Evolutionary conservation across 2,329 filamentous ascomycete species (phyloP), one percentile per base, ranked within the genome.

Genomic region (Hortaea sp.): DNA sequence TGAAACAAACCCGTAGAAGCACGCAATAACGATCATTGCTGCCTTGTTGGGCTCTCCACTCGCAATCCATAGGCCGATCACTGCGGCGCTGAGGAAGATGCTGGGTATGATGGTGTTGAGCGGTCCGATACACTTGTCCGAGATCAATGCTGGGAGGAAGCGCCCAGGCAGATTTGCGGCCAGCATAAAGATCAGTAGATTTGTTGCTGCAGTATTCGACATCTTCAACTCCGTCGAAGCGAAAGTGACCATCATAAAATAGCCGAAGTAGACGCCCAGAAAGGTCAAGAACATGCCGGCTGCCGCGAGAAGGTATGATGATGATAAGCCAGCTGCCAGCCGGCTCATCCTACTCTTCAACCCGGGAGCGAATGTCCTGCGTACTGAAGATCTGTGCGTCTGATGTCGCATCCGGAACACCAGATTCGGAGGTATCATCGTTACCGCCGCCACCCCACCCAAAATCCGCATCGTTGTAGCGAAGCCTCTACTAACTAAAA

Each of bases 11-110:
- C 63, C 63, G 44, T 64, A 64, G 42, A 62, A 57, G 48, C 56
- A 60, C 1, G 59, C 61, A 2, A 64, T 45, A 34, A 61, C 52
- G 2, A 54, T 55, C 10, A 64, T 45, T 29, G 49, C 39, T 38
- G 43, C 27, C 43, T 41, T 41, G 42, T 55, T 9, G 44, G 29
- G 20, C 5, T 41, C 42, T 6, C 46, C 43, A 37, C n/a, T 35
- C 61, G 54, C 56, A 7, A 70, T 65, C 77, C 77, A 80, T 38
- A 73, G 51, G 35, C 72, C 69, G 55, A 74, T 69, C 4, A 78
- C 59, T 9, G 71, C 61, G 27, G 67, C 69, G 0, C 69, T 69
- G 34, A 78, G 69, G 4, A 78, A 63, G 1, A 68, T 55, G 0
- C 50, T 51, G 1, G 63, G 59, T 7, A 64, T 62, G 32, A 63